Base-by-base conservation (phyloP, 768 basidiomycete genomes). In the Calocybe cyanea region DNA sequence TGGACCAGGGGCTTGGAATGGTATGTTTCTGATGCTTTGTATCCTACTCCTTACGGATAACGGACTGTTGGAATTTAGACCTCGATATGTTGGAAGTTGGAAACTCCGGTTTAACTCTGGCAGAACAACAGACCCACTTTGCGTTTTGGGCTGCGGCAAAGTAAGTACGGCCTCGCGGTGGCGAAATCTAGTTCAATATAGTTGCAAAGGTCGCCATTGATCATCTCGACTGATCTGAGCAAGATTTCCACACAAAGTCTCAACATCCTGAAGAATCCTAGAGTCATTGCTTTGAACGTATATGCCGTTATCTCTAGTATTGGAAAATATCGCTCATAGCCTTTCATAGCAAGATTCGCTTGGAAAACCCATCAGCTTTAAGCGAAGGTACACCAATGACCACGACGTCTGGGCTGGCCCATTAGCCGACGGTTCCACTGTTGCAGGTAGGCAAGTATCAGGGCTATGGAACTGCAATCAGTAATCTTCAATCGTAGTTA, bases 41-140 rank as follows among this genome's bases (percentile, higher is more conserved):
- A 32, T 11, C 47, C 41, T 31, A 43, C 43, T 58, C 68, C 39
- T 4, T 14, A 17, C 0, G 30, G 47, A 41, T 31, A 28, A 28
- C 25, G 45, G 38, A 10, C 43, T 41, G 11, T 32, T 37, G 23
- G 31, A 38, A 19, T 45, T 32, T 47, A 67, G 77, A 80, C 55
- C 62, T 79, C 17, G 77, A 79, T 54, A 59, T 78, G 63, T 64
- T 80, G 25, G 74, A 77, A 53, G 76, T 78, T 15, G 76, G 77
- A 5, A 77, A 78, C 46, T 38, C 55, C 3, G 72, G 71, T 3
- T 44, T 78, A 25, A 72, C 73, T 0, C 48, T 50, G 10, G 62
- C 58, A 2, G 73, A 76, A 40, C 71, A 73, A 42, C 65, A 73
- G 41, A 69, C 67, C 5, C 70, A 80, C 47, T 77, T 78, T 36